phyloP scores from a whole-genome alignment of 441 rosid species.

The Brassica hybrid region DNA sequence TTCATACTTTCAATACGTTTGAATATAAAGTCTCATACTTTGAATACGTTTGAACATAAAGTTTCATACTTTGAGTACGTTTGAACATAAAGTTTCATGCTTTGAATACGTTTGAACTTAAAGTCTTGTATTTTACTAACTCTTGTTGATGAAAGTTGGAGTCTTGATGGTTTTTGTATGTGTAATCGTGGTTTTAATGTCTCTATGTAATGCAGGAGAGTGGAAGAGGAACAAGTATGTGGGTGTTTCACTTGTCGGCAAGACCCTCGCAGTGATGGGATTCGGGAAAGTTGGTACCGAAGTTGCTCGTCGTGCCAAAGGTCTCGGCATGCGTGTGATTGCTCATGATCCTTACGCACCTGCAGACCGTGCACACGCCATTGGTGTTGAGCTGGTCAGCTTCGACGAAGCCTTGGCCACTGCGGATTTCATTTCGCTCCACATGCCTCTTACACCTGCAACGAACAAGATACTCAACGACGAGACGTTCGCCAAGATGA shows the following conservation, averaged over 20 bases:
- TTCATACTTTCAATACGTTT: not conserved
- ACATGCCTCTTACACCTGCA: slow-evolving; percentile 95
- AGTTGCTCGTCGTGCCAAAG: slow-evolving; percentile 94
- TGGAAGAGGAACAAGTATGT: slow-evolving; percentile 96
- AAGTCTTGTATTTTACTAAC: no score
- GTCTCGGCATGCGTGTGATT: slow-evolving; percentile 95
- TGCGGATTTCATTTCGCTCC: slow-evolving; percentile 91
- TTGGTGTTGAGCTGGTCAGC: slow-evolving; percentile 86
- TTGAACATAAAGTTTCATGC: no score
- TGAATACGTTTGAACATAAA: not conserved
- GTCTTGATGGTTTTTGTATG: no score
- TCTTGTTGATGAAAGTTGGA: no score
- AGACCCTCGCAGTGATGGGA: slow-evolving; percentile 91
- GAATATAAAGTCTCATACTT: not conserved
- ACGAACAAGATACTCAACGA: slow-evolving; percentile 81
- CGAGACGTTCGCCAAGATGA: slow-evolving; percentile 85
- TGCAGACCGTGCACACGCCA: slow-evolving; percentile 91
- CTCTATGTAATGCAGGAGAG: slow-evolving; percentile 78
- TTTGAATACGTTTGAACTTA: not conserved
- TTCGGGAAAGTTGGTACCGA: slow-evolving; percentile 97
- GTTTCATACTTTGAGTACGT: no score
- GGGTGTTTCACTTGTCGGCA: slow-evolving; percentile 94
- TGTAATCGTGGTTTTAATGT: not conserved
- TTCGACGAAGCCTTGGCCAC: slow-evolving; percentile 78
- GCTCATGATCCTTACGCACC: slow-evolving; percentile 98